Evolutionary conservation across 73 alveolate genomes (phyloP), one percentile per base, ranked within the genome.

Genomic region (Stentor roeselii): DNA sequence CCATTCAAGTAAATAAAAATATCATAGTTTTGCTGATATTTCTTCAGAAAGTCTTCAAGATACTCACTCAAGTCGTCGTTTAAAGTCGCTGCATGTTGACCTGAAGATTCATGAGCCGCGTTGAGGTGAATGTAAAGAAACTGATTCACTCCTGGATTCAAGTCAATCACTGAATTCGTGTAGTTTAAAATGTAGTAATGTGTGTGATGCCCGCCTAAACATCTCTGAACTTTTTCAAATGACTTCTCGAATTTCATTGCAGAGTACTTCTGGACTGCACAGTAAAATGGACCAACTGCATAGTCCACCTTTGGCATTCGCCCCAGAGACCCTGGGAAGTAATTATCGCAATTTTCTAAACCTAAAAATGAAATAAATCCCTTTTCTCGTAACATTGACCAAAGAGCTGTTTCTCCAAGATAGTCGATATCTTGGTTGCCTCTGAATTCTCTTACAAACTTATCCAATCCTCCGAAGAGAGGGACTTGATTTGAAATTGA

Each of bases 71-170:
- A 58, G 27, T 58, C 74, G 1, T 58, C 74, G 27, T 58, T 31
- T 21, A 58, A 31, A 21, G 74, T 58, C 15, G 74, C 74, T 58
- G 74, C 74, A 58, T 58, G 74, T 31, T 21, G 74, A n/a, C 74
- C 74, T 58, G 74, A 21, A 58, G 74, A n/a, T 58, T 58, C 74
- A 31, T 58, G 74, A 31, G 74, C 74, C 15, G 74, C 74, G 2
- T 58, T 58, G 15, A 58, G 27, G 27, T 58, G 74, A n/a, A 58
- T n/a, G 27, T 58, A 58, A 58, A 58, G 74, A 58, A 58, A 58
- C 74, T 58, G 74, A 58, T 58, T 58, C 27, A 58, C 74, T 2
- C 74, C 74, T 58, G 15, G 74, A 58, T 58, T 58, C 0, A 58
- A 0, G 1, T 31, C 74, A 21, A 31, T 31, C 74, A 58, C 15